phyloP scores from a whole-genome alignment of 2,329 filamentous ascomycete species.

The Ophiostoma angusticollis region DNA sequence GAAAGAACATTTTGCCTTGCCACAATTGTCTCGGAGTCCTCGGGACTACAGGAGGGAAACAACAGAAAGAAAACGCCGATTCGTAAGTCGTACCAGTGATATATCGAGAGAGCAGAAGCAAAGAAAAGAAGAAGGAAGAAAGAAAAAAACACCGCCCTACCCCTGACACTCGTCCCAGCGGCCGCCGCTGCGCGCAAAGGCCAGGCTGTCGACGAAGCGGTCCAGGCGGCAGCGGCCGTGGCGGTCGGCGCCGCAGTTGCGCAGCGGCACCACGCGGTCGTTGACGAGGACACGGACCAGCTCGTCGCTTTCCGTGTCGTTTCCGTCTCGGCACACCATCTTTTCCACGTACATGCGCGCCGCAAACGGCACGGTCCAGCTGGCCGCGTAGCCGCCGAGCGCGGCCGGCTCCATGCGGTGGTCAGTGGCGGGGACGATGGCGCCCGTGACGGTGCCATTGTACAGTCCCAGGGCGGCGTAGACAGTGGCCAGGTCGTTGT shows the following conservation, averaged over 20 bases:
- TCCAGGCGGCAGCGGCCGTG: conserved; percentile 58
- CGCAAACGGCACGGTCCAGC: conserved; percentile 73
- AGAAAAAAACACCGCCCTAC: background rate
- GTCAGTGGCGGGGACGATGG: too few species aligned
- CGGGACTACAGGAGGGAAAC: too few species aligned
- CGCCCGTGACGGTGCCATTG: conserved; percentile 37
- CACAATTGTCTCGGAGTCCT: too few species aligned
- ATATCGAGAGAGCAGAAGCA: background rate
- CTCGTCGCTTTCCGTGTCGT: conserved; percentile 39
- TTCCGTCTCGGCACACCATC: conserved; percentile 47
- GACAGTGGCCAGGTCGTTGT: conserved; percentile 72
- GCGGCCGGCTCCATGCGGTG: conserved; percentile 36
- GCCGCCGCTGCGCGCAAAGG: conserved; percentile 60
- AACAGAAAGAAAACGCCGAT: too few species aligned
- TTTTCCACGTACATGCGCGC: conserved; percentile 79
- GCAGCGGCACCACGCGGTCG: conserved; percentile 62
- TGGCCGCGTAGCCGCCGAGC: conserved; percentile 57
- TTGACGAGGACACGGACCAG: conserved; percentile 72
- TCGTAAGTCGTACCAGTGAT: too few species aligned
- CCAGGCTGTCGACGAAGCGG: conserved; percentile 61
- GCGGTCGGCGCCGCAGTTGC: conserved; percentile 55
- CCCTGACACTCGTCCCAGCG: conserved; percentile 54
- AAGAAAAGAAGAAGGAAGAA: background rate
- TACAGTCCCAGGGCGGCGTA: conserved; percentile 70
- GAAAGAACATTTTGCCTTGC: too few species aligned